Evolutionary conservation across 352 stramenopile species (phyloP).

Genomic region (Globisporangium parvum): DNA sequence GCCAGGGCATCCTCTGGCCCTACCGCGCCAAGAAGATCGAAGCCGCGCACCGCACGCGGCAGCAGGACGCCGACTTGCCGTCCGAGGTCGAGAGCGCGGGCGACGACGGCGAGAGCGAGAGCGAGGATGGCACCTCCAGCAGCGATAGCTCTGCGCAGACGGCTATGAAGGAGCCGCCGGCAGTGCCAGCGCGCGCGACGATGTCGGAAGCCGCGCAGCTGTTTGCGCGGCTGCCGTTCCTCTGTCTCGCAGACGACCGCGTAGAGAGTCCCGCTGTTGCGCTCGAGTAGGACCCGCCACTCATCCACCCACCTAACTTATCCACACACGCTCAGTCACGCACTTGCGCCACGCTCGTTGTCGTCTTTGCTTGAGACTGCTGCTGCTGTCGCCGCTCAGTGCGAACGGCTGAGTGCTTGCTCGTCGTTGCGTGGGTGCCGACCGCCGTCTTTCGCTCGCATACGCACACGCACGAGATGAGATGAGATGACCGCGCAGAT

Average conservation of each 20-base stretch:
- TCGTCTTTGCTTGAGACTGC: too few relatives aligned
- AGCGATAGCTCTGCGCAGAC: background rate
- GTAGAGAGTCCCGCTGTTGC: too few relatives aligned
- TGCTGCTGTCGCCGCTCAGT: too few relatives aligned
- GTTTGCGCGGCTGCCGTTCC: constrained; percentile 29
- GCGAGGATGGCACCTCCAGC: constrained; percentile 9
- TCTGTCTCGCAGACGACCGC: background rate
- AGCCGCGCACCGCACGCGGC: background rate
- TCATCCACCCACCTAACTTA: background rate
- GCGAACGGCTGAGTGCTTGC: too few relatives aligned
- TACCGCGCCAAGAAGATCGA: constrained; percentile 39
- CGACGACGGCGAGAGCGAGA: constrained; percentile 7
- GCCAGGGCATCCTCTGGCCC: constrained; percentile 51
- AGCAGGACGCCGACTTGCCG: too few relatives aligned
- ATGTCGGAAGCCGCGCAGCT: constrained; percentile 29
- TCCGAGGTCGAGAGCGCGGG: constrained; percentile 2
- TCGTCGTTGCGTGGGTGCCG: too few relatives aligned
- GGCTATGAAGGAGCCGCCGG: background rate
- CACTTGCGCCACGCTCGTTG: too few relatives aligned
- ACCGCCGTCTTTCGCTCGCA: too few relatives aligned
- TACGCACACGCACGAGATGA: too few relatives aligned
- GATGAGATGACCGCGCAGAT: too few relatives aligned
- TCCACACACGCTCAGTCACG: background rate
- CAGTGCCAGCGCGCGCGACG: background rate
- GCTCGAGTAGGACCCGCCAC: background rate